phyloP scores from a whole-genome alignment of 805 yeast genomes.

The Metschnikowia bowlesiae region DNA sequence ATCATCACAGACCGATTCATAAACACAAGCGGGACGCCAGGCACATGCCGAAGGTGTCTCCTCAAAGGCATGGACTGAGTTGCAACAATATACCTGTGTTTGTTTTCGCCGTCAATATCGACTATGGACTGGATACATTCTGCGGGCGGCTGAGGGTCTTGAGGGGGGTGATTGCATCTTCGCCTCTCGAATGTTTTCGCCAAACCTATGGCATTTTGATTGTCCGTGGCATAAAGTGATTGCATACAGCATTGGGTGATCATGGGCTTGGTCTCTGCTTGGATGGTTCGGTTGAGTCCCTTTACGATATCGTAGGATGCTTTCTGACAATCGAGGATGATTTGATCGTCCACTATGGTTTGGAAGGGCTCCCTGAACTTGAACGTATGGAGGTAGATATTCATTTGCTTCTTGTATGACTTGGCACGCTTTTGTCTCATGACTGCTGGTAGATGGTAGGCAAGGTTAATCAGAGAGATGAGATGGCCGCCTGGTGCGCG shows the following conservation, averaged over 20 bases:
- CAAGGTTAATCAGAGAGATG: neutral
- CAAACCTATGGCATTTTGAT: constrained; percentile 70
- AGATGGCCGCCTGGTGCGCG: constrained; percentile 3
- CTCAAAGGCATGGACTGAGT: constrained; percentile 73
- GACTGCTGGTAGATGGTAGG: neutral
- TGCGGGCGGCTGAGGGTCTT: constrained; percentile 55
- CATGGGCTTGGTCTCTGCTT: constrained; percentile 82
- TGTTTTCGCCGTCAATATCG: constrained; percentile 68
- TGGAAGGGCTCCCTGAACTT: constrained; percentile 94
- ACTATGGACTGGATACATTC: constrained; percentile 77
- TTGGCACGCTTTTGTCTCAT: constrained; percentile 98
- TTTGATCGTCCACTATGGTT: constrained; percentile 77
- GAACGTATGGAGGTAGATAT: constrained; percentile 77
- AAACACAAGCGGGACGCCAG: constrained; percentile 87
- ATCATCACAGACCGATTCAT: constrained; percentile 91
- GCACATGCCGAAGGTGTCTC: constrained; percentile 61
- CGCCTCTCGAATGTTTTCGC: constrained; percentile 88
- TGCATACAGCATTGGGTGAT: constrained; percentile 95
- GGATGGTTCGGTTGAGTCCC: constrained; percentile 76
- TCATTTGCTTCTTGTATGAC: constrained; percentile 88
- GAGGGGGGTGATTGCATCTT: constrained; percentile 79
- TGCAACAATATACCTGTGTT: constrained; percentile 88
- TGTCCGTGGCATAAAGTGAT: constrained; percentile 65
- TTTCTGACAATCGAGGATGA: constrained; percentile 60
- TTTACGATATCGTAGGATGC: constrained; percentile 76